Evolutionary conservation across 106 monocot genomes (phyloP).

Genomic region (Phalaenopsis equestris): DNA sequence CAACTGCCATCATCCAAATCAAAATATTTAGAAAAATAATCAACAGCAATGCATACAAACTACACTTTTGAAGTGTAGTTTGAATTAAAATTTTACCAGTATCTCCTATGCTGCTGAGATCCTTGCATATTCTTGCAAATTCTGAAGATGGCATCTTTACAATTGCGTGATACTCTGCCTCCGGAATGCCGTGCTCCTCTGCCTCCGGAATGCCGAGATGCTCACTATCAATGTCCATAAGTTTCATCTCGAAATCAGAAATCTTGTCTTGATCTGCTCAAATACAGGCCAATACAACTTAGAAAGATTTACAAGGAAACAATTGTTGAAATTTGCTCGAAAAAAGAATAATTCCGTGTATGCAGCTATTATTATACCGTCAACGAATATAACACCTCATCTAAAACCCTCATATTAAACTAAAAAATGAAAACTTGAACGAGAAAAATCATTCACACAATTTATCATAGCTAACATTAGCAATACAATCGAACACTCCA

Average conservation of each 20-base stretch:
- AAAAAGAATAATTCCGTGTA: no score
- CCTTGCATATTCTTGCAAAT: constrained; percentile 22
- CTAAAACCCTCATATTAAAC: no score
- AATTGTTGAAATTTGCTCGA: no score
- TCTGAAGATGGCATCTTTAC: constrained; percentile 18
- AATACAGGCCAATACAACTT: no score
- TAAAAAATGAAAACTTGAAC: no score
- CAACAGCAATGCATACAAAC: no score
- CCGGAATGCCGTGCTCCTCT: constrained; percentile 22
- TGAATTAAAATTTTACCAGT: constrained; percentile 1
- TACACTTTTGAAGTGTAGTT: no score
- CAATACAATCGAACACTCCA: no score
- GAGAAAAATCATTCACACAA: no score
- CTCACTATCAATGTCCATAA: constrained; percentile 26
- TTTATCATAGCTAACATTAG: no score
- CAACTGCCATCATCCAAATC: constrained; percentile 30
- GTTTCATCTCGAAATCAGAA: constrained; percentile 26
- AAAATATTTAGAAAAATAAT: not conserved
- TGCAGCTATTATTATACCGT: no score
- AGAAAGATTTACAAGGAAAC: not conserved
- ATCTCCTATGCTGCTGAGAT: constrained; percentile 27
- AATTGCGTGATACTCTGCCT: constrained; percentile 22
- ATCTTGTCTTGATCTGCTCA: constrained; percentile 20
- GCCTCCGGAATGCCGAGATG: constrained; percentile 23
- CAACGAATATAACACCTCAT: no score